Conservation (phyloP, 78 protist species). For the Pelomyxa schiedti region DNA sequence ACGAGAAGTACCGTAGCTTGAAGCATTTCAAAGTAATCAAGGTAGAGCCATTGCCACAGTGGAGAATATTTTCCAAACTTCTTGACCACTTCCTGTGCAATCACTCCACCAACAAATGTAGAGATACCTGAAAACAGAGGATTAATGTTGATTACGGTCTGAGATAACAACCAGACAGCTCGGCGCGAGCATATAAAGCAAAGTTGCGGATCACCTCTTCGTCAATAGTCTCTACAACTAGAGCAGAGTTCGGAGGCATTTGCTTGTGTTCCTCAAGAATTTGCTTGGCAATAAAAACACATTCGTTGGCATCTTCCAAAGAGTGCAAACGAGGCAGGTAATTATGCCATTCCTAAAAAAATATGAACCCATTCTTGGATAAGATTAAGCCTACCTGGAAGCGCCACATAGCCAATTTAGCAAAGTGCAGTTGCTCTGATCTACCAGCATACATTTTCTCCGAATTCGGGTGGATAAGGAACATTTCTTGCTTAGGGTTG, state of each 20-base stretch:
- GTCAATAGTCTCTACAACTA: not conserved
- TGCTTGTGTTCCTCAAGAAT: not conserved
- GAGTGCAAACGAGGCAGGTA: not conserved
- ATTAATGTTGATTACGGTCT: no score
- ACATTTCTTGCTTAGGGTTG: not conserved
- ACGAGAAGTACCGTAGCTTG: no score
- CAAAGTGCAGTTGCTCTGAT: slow-evolving; percentile 9
- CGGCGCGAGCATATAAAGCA: slow-evolving; percentile 10
- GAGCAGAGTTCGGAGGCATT: not conserved
- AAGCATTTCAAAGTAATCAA: slow-evolving; percentile 50
- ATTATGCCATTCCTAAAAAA: no score
- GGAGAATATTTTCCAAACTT: slow-evolving; percentile 91
- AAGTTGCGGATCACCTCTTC: slow-evolving; percentile 40
- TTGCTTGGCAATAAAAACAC: not conserved
- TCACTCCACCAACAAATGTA: slow-evolving; percentile 68
- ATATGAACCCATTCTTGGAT: no score
- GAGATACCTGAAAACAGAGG: no score
- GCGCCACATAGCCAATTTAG: slow-evolving; percentile 3
- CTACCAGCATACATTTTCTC: no score
- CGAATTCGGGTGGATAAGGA: not conserved
- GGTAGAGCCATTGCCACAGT: slow-evolving; percentile 73
- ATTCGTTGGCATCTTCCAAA: not conserved
- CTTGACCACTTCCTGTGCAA: slow-evolving; percentile 91
- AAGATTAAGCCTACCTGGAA: slow-evolving; percentile 8
- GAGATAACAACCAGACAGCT: no score